Evolutionary conservation across 768 basidiomycete genomes (phyloP).

Genomic region (Hericium alpestre): DNA sequence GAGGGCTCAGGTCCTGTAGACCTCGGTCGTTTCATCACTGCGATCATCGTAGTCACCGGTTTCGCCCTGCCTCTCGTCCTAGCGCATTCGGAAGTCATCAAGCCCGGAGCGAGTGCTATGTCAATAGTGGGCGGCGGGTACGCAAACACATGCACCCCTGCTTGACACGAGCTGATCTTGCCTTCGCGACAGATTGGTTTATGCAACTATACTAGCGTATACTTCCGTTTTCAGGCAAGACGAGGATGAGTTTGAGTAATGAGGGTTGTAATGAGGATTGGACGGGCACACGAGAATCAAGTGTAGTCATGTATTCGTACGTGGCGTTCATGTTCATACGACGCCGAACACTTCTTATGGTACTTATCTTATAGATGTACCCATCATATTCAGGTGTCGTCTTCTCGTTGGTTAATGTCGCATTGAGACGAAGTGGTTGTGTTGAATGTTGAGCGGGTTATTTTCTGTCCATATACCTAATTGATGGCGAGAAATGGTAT

Average conservation of each 20-base stretch:
- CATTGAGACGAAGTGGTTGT: no score
- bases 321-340: no score
- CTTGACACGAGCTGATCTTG: neutral
- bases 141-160: slow-evolving; percentile 20
- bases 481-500: no score
- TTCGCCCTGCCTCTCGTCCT: slow-evolving; percentile 88
- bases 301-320: neutral
- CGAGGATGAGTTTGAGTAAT: slow-evolving; percentile 67
- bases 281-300: neutral
- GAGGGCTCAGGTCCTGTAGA: slow-evolving; percentile 65
- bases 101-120: slow-evolving; percentile 81
- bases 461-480: no score
- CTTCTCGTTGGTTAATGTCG: no score
- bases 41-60: slow-evolving; percentile 83
- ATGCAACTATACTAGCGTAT: slow-evolving; percentile 85
- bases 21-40: slow-evolving; percentile 90
- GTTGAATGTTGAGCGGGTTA: no score
- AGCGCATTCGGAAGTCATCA: slow-evolving; percentile 84
- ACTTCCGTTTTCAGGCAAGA: slow-evolving; percentile 75
- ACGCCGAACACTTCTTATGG: no score
- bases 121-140: slow-evolving; percentile 89
- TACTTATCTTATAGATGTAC: no score
- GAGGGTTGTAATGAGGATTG: neutral
- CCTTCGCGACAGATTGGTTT: slow-evolving; percentile 49
- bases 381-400: no score